Percentiles rank a stretch among this genome's conserved stretches.
Evolutionary conservation across 1,139 yeast species (phyloP).

Genomic region (Geotrichum siamense): DNA sequence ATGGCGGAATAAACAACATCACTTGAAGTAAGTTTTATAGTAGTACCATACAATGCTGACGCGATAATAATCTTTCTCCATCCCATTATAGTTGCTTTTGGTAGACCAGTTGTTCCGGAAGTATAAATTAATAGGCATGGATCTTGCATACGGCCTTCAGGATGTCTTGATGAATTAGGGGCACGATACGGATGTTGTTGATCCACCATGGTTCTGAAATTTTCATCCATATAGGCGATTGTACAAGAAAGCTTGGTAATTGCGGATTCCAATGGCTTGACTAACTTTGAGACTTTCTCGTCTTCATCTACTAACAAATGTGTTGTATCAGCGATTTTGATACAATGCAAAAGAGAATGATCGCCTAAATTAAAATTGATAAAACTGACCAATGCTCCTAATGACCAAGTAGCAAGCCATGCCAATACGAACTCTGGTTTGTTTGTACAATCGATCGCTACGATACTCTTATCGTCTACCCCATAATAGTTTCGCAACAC

Average conservation of each 20-base stretch:
- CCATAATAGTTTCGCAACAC: conserved; percentile 59
- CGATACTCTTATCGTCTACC: conserved; percentile 58
- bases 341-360: conserved; percentile 70
- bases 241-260: conserved; percentile 39
- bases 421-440: conserved; percentile 72
- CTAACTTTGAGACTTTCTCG: conserved; percentile 47
- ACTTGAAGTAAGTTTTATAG: conserved; percentile 49
- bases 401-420: conserved; percentile 85
- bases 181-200: conserved; percentile 40
- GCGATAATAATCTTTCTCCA: conserved; percentile 80
- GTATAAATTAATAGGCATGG: conserved; percentile 77
- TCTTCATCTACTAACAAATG: conserved; percentile 66
- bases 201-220: conserved; percentile 37
- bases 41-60: conserved; percentile 58
- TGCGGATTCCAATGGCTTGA: conserved; percentile 46
- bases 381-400: conserved; percentile 87
- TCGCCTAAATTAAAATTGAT: conserved; percentile 75
- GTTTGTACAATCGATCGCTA: conserved; percentile 74
- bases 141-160: conserved; percentile 31
- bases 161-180: conserved; percentile 32
- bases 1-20: conserved; percentile 78
- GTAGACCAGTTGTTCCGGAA: conserved; percentile 92
- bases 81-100: conserved; percentile 90
- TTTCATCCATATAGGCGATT: conserved; percentile 49
- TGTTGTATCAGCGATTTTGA: conserved; percentile 57